Base-by-base conservation (phyloP, 192 early-diverging fungal genomes). In the Backusella parvicylindrica region DNA sequence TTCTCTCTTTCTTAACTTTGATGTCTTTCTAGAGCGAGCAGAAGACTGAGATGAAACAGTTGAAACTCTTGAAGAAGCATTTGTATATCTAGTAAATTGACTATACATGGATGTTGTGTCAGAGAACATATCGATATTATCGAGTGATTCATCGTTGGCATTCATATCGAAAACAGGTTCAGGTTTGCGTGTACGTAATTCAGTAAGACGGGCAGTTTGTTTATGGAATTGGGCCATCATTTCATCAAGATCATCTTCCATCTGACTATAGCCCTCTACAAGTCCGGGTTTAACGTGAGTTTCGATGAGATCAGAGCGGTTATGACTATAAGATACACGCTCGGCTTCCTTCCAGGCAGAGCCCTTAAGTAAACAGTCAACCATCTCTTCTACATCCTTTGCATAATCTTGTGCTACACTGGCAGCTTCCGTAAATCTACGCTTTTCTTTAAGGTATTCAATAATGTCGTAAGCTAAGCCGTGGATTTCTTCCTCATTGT, bases 61-160 rank as follows among this genome's bases (percentile, higher is more conserved):
- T 6, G 87, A 89, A 1, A 89, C 78, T 28, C 89, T 84, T 23
- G 89, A 87, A 37, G 88, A 86, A 9, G 90, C 88, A 7, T 77
- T 84, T 7, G 94, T 95, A 70, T 92, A 92, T 12, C 91, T 89
- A 56, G 92, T 97, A 73, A 94, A 92, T 64, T 90, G 88, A 75
- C 94, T 96, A 26, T 91, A 92, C 94, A 97, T 95, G 6, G 95
- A 96, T 4, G 94, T 93, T 6, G 97, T 97, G 77, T 99, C 97
- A 0, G 96, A 97, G 85, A 96, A 91, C 85, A 96, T 90, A 77
- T 99, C 97, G 13, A 97, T 86, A 77, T 95, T 91, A 69, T 97
- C 93, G n/a, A 94, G 75, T 23, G 84, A 76, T 47, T 92, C 91
- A 49, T 89, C 86, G 37, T 79, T 84, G 18, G 80, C 73, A 60